Conservation (phyloP, 345 rosid species). For the Raphanus sativus region DNA sequence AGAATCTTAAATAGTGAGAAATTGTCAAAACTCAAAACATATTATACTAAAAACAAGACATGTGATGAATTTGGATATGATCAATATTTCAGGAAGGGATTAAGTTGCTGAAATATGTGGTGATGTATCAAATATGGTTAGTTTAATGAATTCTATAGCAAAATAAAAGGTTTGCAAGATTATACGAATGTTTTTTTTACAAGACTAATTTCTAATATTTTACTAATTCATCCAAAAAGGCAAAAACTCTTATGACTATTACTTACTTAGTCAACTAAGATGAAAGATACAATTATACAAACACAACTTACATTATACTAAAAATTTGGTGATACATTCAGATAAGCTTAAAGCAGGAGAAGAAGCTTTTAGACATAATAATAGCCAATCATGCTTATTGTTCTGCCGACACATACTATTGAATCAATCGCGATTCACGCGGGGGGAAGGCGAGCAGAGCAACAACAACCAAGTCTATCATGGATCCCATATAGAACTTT, state of each 20-base stretch:
- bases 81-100: constrained; percentile 5
- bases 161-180: constrained; percentile 4
- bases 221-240: neutral
- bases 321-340: neutral
- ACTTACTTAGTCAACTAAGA: neutral
- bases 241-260: neutral
- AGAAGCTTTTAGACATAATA: constrained; percentile 12
- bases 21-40: constrained; percentile 18
- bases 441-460: constrained; percentile 12
- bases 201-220: constrained; percentile 12
- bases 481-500: neutral
- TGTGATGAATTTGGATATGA: constrained; percentile 18
- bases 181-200: constrained; percentile 22
- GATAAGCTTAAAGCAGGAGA: neutral
- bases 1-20: constrained; percentile 28
- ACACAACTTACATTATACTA: neutral
- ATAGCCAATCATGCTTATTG: constrained; percentile 24
- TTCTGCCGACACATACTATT: constrained; percentile 32
- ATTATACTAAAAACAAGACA: neutral
- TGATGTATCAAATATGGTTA: constrained; percentile 19
- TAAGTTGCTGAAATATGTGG: constrained; percentile 13
- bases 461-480: constrained; percentile 15
- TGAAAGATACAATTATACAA: neutral
- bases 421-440: constrained; percentile 19
- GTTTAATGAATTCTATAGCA: constrained; percentile 18